Percentiles rank a stretch among this genome's conserved stretches.
phyloP scores from a whole-genome alignment of 306 rosid species.

The Hippophae tibetana region DNA sequence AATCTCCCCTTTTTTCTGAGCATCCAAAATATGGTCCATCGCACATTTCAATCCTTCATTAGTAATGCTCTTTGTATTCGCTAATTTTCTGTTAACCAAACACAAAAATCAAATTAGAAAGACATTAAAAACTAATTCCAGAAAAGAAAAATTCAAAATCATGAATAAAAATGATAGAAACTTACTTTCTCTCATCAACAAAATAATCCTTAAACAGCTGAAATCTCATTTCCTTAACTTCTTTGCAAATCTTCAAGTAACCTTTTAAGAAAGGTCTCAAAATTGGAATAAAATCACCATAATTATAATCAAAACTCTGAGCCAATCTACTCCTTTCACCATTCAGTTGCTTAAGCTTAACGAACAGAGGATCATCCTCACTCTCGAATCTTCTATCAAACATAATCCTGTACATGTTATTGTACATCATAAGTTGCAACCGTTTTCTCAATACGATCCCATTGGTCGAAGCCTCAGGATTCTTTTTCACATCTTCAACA shows the following conservation, averaged over 20 bases:
- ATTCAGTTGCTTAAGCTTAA: constrained; percentile 46
- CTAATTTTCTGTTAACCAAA: constrained; percentile 42
- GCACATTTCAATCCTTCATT: constrained; percentile 71
- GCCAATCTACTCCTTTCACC: constrained; percentile 82
- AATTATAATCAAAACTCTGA: constrained; percentile 85
- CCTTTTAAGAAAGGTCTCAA: constrained; percentile 76
- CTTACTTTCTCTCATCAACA: constrained; percentile 86
- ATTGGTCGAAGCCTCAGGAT: constrained; percentile 30
- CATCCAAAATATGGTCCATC: constrained; percentile 77
- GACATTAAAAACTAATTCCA: neutral
- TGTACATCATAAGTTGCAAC: constrained; percentile 85
- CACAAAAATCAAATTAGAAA: neutral
- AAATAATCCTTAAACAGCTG: constrained; percentile 71
- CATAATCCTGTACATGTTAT: constrained; percentile 83
- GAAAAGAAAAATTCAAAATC: neutral
- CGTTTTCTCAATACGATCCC: constrained; percentile 56
- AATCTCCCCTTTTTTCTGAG: constrained; percentile 80
- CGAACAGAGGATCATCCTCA: constrained; percentile 56
- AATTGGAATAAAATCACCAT: constrained; percentile 84
- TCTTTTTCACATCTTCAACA: constrained; percentile 55
- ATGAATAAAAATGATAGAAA: neutral
- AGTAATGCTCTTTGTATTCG: constrained; percentile 29
- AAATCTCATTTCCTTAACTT: constrained; percentile 64
- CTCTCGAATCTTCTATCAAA: constrained; percentile 71
- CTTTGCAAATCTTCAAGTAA: constrained; percentile 69